phyloP scores from a whole-genome alignment of 345 rosid genomes.

The Murraya paniculata region DNA sequence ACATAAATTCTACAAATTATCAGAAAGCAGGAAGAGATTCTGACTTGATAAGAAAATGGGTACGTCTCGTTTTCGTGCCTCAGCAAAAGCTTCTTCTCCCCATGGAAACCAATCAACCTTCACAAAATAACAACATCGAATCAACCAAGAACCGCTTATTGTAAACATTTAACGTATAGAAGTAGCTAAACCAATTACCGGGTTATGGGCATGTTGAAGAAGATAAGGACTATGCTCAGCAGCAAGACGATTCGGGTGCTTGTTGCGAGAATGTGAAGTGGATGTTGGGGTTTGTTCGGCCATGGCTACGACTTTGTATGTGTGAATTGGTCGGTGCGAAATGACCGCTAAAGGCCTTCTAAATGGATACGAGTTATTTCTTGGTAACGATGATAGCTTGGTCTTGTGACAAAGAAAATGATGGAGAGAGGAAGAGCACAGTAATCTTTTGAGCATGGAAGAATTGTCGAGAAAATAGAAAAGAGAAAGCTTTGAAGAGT shows the following conservation, averaged over 20 bases:
- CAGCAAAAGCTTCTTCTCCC: constrained; percentile 90
- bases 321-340: constrained; percentile 32
- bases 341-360: constrained; percentile 21
- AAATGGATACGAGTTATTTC: constrained; percentile 17
- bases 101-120: constrained; percentile 96
- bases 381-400: constrained; percentile 18
- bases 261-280: constrained; percentile 32
- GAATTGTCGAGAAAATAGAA: not conserved
- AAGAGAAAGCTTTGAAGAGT: too few relatives aligned
- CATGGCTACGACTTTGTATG: constrained; percentile 44
- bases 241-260: constrained; percentile 64
- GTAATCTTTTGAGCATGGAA: constrained; percentile 29
- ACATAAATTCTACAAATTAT: constrained; percentile 9
- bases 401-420: constrained; percentile 24
- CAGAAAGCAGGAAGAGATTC: constrained; percentile 6
- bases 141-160: not conserved
- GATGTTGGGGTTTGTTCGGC: constrained; percentile 32
- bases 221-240: constrained; percentile 88
- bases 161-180: not conserved
- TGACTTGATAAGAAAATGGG: constrained; percentile 94
- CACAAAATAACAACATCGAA: not conserved
- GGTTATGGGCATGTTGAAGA: constrained; percentile 91
- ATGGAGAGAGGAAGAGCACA: constrained; percentile 24
- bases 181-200: constrained; percentile 35
- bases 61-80: constrained; percentile 72